Evolutionary conservation across 2,329 filamentous ascomycete genomes (phyloP), one percentile per base, ranked within the genome.

Genomic region (Neofusicoccum umdonicola): DNA sequence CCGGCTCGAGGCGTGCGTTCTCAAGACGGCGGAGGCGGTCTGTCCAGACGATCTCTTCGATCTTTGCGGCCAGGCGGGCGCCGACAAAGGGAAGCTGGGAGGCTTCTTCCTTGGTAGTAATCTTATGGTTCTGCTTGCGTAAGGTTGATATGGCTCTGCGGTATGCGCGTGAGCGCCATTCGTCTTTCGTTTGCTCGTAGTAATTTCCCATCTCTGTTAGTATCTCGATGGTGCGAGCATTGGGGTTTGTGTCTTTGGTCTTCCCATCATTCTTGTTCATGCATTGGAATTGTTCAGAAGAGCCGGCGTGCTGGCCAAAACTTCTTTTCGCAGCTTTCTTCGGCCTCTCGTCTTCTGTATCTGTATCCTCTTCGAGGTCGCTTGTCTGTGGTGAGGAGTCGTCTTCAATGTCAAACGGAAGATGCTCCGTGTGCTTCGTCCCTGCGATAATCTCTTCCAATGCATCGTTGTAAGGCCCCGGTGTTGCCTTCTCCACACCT

Each of bases 11-110:
- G 63, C 85, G 84, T 0, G 90, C 86, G 69, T 88, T 87, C 39
- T 96, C 90, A 0, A 97, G 83, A 42, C 89, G 85, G 47, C 85
- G 85, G 0, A 97, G 84, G 31, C 83, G 82, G 70, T 92, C 85
- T 0, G 92, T 97, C 44, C 83, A 82, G 2, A 87, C 91, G 48
- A 97, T 96, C 73, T 97, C 94, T 71, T 95, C 91, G 67, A 98
- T 95, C 75, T 97, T 97, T 31, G 85, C 82, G 0, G 93, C 93
- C 1, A 97, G 80, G 1, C 91, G 85, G 11, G 81, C 71, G 7
- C 93, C 93, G 41, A 97, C 87, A 65, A 83, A 85, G 0, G 87
- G 87, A 0, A 97, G 82, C 1, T 78, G 75, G 11, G 84, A 78
- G 0, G 93, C 94, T 74, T 96, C 84, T 56, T 87, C 83, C 65